phyloP scores from a whole-genome alignment of 208 protist genomes.

The Leishmania amazonensis region DNA sequence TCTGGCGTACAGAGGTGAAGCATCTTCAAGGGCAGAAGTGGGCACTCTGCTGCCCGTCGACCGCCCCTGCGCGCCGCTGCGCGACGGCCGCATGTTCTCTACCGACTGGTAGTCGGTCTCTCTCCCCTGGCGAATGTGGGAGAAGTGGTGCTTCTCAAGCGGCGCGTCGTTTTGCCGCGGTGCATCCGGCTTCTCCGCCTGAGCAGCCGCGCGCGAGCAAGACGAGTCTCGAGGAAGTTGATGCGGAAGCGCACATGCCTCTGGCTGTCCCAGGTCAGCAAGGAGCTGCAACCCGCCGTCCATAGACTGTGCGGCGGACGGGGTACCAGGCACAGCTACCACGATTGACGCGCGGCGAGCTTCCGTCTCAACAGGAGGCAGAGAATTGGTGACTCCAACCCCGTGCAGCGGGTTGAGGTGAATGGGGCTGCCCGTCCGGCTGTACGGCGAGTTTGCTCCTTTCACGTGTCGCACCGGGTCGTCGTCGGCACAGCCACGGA shows the following conservation, averaged over 20 bases:
- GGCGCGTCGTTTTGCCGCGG: slow-evolving; percentile 7
- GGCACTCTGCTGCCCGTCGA: background rate
- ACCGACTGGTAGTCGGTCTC: slow-evolving; percentile 18
- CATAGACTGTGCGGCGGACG: background rate
- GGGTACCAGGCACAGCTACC: background rate
- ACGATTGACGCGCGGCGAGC: background rate
- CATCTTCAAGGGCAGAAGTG: background rate
- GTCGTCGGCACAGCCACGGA: background rate
- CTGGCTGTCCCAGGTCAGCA: background rate
- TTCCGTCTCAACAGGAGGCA: background rate
- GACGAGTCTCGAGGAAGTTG: background rate
- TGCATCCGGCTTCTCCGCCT: background rate
- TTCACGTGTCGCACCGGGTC: slow-evolving; percentile 7
- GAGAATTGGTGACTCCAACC: background rate
- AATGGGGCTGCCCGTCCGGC: slow-evolving; percentile 20
- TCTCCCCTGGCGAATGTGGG: slow-evolving; percentile 9
- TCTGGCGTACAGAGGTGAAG: background rate
- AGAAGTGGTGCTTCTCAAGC: background rate
- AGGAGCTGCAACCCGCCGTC: background rate
- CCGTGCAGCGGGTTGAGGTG: slow-evolving; percentile 38
- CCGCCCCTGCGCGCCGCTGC: slow-evolving; percentile 3
- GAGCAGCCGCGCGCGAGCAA: background rate
- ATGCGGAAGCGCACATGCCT: background rate
- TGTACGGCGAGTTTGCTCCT: slow-evolving; percentile 23
- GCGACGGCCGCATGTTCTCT: slow-evolving; percentile 10